A percentile compares a stretch with the other conserved stretches of the same genome.
Conservation (phyloP, 2,329 filamentous ascomycete species). For the Epichloe festucae region DNA sequence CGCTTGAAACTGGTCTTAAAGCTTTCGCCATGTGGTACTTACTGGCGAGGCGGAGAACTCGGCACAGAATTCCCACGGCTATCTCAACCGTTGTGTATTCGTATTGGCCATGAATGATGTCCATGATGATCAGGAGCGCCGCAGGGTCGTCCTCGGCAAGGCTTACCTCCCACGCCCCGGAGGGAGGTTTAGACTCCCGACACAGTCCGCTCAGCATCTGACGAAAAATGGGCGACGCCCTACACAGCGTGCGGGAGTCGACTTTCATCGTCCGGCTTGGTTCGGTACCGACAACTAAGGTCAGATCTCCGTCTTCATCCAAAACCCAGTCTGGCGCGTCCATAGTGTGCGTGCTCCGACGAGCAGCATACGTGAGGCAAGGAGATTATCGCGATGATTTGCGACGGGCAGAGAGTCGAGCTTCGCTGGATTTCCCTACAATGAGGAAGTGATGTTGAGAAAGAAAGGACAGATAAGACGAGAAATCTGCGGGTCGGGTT, state of each 20-base stretch:
- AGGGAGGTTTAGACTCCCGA: not conserved
- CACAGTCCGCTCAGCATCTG: conserved; percentile 4
- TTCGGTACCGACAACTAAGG: not conserved
- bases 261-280: not conserved
- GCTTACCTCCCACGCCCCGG: conserved; percentile 1
- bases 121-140: conserved; percentile 2
- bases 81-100: conserved; percentile 1
- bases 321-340: not conserved
- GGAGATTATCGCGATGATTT: too few relatives aligned
- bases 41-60: conserved; percentile 5
- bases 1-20: conserved; percentile 2
- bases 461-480: too few relatives aligned
- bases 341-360: not conserved
- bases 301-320: not conserved
- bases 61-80: not conserved
- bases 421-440: too few relatives aligned
- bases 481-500: too few relatives aligned
- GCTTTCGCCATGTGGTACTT: conserved; percentile 10
- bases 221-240: conserved; percentile 1
- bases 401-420: too few relatives aligned
- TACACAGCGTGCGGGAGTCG: conserved; percentile 1
- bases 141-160: conserved; percentile 2
- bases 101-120: not conserved
- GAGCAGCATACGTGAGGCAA: too few relatives aligned
- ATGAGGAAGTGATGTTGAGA: too few relatives aligned